Base-by-base conservation (phyloP, 805 yeast species). In the Yarrowia osloensis region DNA sequence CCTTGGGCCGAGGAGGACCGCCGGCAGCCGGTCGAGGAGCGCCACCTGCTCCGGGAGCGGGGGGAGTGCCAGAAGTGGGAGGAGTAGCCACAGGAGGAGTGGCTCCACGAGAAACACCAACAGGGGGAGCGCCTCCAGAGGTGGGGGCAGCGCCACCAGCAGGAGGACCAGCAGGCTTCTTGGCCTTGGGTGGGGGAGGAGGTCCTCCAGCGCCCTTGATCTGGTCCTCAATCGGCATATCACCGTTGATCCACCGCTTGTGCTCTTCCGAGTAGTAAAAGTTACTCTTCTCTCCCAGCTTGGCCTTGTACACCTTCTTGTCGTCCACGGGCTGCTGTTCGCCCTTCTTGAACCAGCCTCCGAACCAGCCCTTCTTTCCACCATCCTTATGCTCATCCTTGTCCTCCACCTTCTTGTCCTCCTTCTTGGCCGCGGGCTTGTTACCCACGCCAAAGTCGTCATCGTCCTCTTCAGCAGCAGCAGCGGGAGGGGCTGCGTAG, bases 241-340 rank as follows among this genome's bases (percentile, higher is more conserved):
- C 84, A 67, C 84, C 85, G 74, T 91, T 88, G 65, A 95, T 85
- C 97, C 98, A 95, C 73, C 97, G 84, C 75, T 88, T 87, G 74
- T 89, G 82, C 68, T 89, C 86, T 72, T 90, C 94, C 78, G 93
- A 97, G 75, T 86, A 95, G 73, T 85, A 84, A 74, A 95, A 88
- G 19, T 84, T 80, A 74, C 82, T 88, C 68, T 86, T 83, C 67
- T 89, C 90, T 13, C 98, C 99, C 65, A 95, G 78, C 71, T 95
- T 91, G 40, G 97, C 98, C 70, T 86, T 85, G 69, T 87, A 83
- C 0, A 92, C 89, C 73, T 90, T 90, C 65, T 85, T 90, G 55
- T 85, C 87, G 31, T 85, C 83, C 52, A 82, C 82, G 57, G 63
- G 62, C 77, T 77, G 69, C 79, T 81, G 65, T 52, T 81, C 82